Conservation (phyloP, 164 flowering plant species). For the Vitis riparia region DNA sequence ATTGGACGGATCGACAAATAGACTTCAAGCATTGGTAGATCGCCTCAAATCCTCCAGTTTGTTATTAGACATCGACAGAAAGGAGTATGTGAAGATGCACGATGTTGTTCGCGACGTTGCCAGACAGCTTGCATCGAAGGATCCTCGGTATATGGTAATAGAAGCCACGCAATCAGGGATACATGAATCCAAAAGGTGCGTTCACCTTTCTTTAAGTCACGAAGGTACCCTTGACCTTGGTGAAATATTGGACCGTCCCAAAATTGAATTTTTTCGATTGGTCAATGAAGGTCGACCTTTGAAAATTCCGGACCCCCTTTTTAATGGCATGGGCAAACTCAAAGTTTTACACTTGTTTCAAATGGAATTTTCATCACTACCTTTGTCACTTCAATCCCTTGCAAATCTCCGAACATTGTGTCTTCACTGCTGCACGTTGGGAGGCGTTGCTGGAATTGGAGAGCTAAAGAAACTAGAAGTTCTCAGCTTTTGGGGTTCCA, state of each 20-base stretch:
- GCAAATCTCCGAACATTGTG: slow-evolving; percentile 16
- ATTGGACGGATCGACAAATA: too few species aligned
- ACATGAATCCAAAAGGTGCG: not conserved
- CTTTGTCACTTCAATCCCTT: slow-evolving; percentile 2
- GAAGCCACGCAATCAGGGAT: not conserved
- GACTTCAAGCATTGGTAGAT: too few species aligned
- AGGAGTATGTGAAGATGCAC: too few species aligned
- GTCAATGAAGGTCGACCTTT: not conserved
- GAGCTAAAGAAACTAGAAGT: slow-evolving; percentile 8
- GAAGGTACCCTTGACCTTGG: not conserved
- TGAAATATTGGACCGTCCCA: slow-evolving; percentile 4
- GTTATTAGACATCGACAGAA: too few species aligned
- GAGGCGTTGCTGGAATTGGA: slow-evolving; percentile 4
- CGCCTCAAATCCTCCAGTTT: too few species aligned
- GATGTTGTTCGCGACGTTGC: too few species aligned
- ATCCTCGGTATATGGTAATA: not conserved
- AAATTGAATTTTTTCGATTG: not conserved
- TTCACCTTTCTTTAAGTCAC: not conserved
- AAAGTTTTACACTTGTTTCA: slow-evolving; percentile 3
- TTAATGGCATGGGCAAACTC: slow-evolving; percentile 6
- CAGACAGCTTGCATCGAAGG: not conserved
- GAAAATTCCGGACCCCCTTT: not conserved
- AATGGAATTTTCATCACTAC: not conserved
- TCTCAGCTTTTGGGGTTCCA: slow-evolving; percentile 6
- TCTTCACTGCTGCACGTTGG: not conserved